phyloP scores from a whole-genome alignment of 768 basidiomycete species.

The Tulasnella sp. region DNA sequence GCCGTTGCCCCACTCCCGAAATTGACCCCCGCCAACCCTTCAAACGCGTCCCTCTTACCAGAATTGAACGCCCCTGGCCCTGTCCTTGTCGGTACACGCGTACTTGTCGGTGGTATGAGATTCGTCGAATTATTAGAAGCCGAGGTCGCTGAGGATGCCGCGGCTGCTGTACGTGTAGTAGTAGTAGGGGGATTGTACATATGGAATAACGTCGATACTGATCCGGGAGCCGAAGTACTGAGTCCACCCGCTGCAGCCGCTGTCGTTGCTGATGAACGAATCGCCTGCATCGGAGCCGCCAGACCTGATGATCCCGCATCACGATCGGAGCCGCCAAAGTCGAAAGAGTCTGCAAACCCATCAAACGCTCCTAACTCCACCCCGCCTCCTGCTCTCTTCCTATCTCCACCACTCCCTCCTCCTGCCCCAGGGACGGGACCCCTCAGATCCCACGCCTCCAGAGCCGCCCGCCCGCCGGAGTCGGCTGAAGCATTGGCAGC shows the following conservation, averaged over 20 bases:
- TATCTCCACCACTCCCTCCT: neutral
- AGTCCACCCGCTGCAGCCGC: neutral
- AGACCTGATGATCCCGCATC: neutral
- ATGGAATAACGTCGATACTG: neutral
- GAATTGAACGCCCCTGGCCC: neutral
- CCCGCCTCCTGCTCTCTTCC: conserved; percentile 13
- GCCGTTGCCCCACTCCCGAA: neutral
- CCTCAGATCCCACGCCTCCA: conserved; percentile 14
- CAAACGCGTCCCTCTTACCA: conserved; percentile 55
- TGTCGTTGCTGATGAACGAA: neutral
- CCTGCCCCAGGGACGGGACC: neutral
- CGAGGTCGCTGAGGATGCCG: neutral
- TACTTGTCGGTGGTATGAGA: neutral
- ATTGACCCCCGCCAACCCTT: conserved; percentile 41
- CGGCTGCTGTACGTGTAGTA: neutral
- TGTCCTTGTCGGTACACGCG: conserved; percentile 6
- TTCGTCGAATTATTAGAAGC: neutral
- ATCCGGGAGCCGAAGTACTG: conserved; percentile 3
- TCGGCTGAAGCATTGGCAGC: conserved; percentile 15
- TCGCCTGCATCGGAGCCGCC: neutral
- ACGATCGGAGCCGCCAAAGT: conserved; percentile 24
- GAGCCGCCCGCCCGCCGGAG: neutral
- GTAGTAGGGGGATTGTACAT: conserved; percentile 1
- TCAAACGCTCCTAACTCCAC: conserved; percentile 20
- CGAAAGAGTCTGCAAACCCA: conserved; percentile 58